A percentile compares a stretch with the other conserved stretches of the same genome.
phyloP scores from a whole-genome alignment of 768 basidiomycete genomes.

The Gyrodon lividus region DNA sequence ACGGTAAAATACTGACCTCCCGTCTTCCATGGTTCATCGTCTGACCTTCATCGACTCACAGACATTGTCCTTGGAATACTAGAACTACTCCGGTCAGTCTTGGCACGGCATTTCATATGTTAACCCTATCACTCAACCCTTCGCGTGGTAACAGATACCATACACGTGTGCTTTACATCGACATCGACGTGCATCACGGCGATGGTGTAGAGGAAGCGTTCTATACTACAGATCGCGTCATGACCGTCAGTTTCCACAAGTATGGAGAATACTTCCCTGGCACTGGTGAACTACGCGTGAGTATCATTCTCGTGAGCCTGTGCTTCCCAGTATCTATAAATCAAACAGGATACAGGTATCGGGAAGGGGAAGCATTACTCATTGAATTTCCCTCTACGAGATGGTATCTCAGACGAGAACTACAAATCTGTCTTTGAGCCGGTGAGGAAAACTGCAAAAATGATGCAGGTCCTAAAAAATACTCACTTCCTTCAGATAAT shows the following conservation, averaged over 20 bases:
- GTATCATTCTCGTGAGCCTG: constrained; percentile 21
- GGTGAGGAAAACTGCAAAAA: constrained; percentile 44
- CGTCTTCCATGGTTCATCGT: neutral
- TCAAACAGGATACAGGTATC: constrained; percentile 79
- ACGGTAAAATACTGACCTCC: constrained; percentile 51
- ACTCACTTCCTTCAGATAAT: constrained; percentile 65
- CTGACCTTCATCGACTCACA: constrained; percentile 30
- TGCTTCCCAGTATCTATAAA: constrained; percentile 9
- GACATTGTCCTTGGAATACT: constrained; percentile 97
- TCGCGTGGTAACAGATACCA: constrained; percentile 63
- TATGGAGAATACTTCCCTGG: constrained; percentile 99
- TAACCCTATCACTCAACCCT: neutral
- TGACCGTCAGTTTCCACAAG: constrained; percentile 98
- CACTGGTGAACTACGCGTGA: constrained; percentile 91
- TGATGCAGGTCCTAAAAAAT: neutral
- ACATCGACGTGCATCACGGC: constrained; percentile 98
- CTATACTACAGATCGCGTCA: constrained; percentile 97
- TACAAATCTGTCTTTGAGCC: constrained; percentile 96
- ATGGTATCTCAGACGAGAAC: constrained; percentile 93
- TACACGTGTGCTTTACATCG: constrained; percentile 92
- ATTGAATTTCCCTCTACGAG: constrained; percentile 91
- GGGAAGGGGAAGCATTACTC: constrained; percentile 94
- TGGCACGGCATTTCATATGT: neutral
- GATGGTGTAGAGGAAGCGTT: constrained; percentile 99
- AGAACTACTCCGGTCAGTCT: constrained; percentile 76